Percentiles rank a stretch among this genome's conserved stretches.
These are phyloP conservation scores for Pseudomonodictys pantanalensis DNA, from an alignment of 495 filamentous ascomycete genomes.

Conservation along the genomic window DNA sequence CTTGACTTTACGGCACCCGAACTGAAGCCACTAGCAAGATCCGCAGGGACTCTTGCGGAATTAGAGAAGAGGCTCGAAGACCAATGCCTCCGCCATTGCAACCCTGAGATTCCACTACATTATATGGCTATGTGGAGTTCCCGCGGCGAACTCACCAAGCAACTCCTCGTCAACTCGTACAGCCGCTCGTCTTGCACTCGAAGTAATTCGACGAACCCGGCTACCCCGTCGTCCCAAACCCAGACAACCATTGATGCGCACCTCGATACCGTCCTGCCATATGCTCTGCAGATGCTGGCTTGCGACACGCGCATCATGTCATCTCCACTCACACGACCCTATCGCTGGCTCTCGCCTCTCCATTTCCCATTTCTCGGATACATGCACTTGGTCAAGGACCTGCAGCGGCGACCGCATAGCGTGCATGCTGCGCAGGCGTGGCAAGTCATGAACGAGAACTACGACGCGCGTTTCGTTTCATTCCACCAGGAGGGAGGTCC, in stretches of 20 bases:
- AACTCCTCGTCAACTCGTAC: constrained; percentile 48
- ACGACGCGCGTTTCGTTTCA: constrained; percentile 41
- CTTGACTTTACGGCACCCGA: constrained; percentile 52
- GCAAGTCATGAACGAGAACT: constrained; percentile 53
- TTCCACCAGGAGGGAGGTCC: constrained; percentile 30
- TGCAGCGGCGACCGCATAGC: constrained; percentile 42
- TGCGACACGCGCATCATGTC: constrained; percentile 51
- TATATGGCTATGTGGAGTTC: constrained; percentile 54
- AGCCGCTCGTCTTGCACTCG: constrained; percentile 33
- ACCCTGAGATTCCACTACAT: constrained; percentile 52
- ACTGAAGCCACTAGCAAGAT: constrained; percentile 44
- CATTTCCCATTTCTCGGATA: constrained; percentile 57
- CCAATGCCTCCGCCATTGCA: constrained; percentile 48
- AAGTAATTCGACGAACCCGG: too few relatives aligned
- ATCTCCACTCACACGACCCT: constrained; percentile 48
- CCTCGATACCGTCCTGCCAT: constrained; percentile 39
- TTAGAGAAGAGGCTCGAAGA: constrained; percentile 50
- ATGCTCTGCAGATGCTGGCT: constrained; percentile 49
- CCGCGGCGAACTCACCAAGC: constrained; percentile 48
- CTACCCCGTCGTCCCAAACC: too few relatives aligned
- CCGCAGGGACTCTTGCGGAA: constrained; percentile 34
- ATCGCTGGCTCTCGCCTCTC: constrained; percentile 45
- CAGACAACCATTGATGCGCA: constrained; percentile 37
- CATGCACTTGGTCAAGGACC: constrained; percentile 48
- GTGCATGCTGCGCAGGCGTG: constrained; percentile 44